phyloP scores from a whole-genome alignment of 495 filamentous ascomycete genomes.

The Hypoxylon fuscum region DNA sequence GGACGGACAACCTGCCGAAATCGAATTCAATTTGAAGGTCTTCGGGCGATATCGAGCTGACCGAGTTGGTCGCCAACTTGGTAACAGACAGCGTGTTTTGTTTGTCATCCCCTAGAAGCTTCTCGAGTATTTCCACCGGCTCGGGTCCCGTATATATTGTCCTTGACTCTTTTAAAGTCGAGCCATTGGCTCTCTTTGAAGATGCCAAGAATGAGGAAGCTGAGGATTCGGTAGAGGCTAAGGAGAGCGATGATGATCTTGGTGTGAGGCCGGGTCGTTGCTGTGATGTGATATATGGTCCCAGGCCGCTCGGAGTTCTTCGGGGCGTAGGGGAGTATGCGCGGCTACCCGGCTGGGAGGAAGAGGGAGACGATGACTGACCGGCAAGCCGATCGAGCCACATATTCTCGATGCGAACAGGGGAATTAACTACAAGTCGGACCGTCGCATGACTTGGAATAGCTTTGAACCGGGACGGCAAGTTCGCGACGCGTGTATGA shows the following conservation, averaged over 20 bases:
- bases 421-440: slow-evolving; percentile 23
- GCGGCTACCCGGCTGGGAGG: slow-evolving; percentile 64
- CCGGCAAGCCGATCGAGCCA: slow-evolving; percentile 88
- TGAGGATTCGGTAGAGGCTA: slow-evolving; percentile 73
- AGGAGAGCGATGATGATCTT: slow-evolving; percentile 69
- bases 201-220: slow-evolving; percentile 73
- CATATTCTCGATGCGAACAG: slow-evolving; percentile 61
- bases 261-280: slow-evolving; percentile 67
- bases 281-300: slow-evolving; percentile 60
- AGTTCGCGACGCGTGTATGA: not conserved
- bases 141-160: slow-evolving; percentile 67
- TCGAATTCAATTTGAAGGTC: slow-evolving; percentile 68
- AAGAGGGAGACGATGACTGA: slow-evolving; percentile 69
- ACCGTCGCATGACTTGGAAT: slow-evolving; percentile 27
- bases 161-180: slow-evolving; percentile 66
- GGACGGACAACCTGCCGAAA: slow-evolving; percentile 78
- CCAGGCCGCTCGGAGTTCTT: slow-evolving; percentile 66
- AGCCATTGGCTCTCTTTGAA: slow-evolving; percentile 70
- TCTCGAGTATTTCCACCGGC: slow-evolving; percentile 75
- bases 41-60: slow-evolving; percentile 50
- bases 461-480: slow-evolving; percentile 8
- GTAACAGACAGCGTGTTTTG: slow-evolving; percentile 26
- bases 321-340: slow-evolving; percentile 75
- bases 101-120: slow-evolving; percentile 68
- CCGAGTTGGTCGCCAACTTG: slow-evolving; percentile 12